Base-by-base conservation (phyloP, 2,329 filamentous ascomycete genomes). In the Beauveria sp. region DNA sequence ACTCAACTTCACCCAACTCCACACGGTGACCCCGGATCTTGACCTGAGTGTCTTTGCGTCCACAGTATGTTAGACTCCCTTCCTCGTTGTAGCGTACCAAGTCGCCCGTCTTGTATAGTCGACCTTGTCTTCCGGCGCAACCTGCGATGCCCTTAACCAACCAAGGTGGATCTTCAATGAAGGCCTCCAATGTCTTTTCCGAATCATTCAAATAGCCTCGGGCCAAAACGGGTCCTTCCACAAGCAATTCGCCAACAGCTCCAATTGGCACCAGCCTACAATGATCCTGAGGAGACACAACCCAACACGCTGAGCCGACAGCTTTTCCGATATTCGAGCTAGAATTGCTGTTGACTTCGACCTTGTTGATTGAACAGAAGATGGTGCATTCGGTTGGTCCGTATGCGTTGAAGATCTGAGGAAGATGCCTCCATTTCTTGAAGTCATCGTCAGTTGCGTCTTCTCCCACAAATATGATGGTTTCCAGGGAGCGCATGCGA, bases 21-120 rank as follows among this genome's bases (percentile, higher is more conserved):
- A 81, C 72, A 59, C 80, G 68, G 58, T 76, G 83, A 46, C 84
- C 84, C 28, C 77, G 74, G 10, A 84, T 67, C 66, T 84, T 84
- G 48, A 84, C 74, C 67, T 84, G 81, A 0, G 73, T 74, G 43
- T 84, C 81, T 63, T 79, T 80, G 47, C 81, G 73, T 53, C 80
- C 80, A 54, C 80, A 66, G 59, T 77, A 80, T 0, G 72, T 64
- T 16, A 81, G 67, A 20, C 67, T 67, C 1, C 66, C 66, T 14
- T 68, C 61, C 0, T 68, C 67, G 37, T 74, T 67, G 22, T 78
- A 78, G 50, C 69, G 69, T 3, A 71, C 78, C 3, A 81, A 70
- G 63, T 82, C 79, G 6, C 79, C 79, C 0, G 79, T 80, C 60
- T 75, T 75, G 65, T 80, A 81, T 2, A 76, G 62, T 2, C 70